Conservation (phyloP, 331 rosid species). For the Prunus yedoensis region DNA sequence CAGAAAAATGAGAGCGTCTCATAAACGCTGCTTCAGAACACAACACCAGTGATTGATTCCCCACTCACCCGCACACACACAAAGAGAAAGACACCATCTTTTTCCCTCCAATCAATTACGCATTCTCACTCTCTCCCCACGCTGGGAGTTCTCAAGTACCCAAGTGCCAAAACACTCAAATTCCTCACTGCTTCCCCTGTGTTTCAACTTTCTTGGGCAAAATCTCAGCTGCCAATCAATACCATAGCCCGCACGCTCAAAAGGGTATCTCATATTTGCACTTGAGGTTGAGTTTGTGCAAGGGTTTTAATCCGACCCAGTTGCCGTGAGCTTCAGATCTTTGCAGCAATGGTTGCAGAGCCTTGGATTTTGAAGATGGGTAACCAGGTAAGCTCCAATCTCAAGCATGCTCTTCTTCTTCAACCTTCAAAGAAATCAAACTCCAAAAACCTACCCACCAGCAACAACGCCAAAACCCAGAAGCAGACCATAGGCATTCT, state of each 20-base stretch:
- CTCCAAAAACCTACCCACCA: slow-evolving; percentile 32
- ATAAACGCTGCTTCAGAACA: slow-evolving; percentile 12
- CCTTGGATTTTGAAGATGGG: slow-evolving; percentile 96
- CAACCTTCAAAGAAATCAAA: slow-evolving; percentile 58
- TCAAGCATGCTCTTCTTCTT: slow-evolving; percentile 73
- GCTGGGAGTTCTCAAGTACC: neutral
- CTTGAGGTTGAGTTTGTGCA: neutral
- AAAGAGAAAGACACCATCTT: neutral
- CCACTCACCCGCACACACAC: neutral
- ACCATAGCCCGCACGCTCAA: neutral
- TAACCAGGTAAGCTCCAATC: slow-evolving; percentile 84
- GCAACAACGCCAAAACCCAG: slow-evolving; percentile 22
- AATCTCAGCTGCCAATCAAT: neutral
- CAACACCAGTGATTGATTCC: slow-evolving; percentile 27
- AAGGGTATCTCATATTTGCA: neutral
- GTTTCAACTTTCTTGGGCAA: slow-evolving; percentile 3
- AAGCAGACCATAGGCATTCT: slow-evolving; percentile 74
- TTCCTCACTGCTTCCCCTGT: neutral
- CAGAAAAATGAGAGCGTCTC: slow-evolving; percentile 19
- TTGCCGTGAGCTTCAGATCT: slow-evolving; percentile 18
- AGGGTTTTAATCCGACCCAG: neutral
- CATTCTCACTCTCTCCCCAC: slow-evolving; percentile 26
- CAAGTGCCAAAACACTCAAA: slow-evolving; percentile 33
- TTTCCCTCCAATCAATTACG: slow-evolving; percentile 41
- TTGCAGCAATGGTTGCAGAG: slow-evolving; percentile 84